phyloP scores from a whole-genome alignment of 345 rosid species.

The Boechera retrofracta region DNA sequence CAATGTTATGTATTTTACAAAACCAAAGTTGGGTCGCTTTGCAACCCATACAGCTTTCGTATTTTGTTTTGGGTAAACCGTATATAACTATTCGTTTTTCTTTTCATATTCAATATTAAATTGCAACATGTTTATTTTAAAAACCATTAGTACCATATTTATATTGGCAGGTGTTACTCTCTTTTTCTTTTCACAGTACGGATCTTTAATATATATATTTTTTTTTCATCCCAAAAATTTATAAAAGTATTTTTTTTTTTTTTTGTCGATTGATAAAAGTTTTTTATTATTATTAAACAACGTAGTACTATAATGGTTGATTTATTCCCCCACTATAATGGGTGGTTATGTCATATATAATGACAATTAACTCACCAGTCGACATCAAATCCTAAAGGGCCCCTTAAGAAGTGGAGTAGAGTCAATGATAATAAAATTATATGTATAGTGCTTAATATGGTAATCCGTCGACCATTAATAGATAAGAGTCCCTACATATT shows the following conservation, averaged over 20 bases:
- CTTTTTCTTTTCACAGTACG: slow-evolving; percentile 22
- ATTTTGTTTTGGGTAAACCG: neutral
- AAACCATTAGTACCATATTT: neutral
- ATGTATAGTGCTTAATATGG: slow-evolving; percentile 37
- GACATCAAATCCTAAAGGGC: slow-evolving; percentile 26
- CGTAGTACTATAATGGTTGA: slow-evolving; percentile 23
- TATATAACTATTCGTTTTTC: neutral
- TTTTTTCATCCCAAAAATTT: neutral
- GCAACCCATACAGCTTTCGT: slow-evolving; percentile 12
- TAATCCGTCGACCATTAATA: slow-evolving; percentile 33
- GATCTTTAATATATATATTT: neutral
- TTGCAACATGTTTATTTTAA: slow-evolving; percentile 16
- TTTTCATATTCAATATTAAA: slow-evolving; percentile 14
- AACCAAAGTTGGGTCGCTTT: slow-evolving; percentile 21
- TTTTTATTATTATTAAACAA: neutral
- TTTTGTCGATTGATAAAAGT: too few species aligned
- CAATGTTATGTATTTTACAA: neutral
- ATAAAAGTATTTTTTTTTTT: neutral
- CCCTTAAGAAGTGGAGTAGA: slow-evolving; percentile 26
- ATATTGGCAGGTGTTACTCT: slow-evolving; percentile 19
- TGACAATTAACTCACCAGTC: slow-evolving; percentile 21
- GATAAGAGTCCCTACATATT: slow-evolving; percentile 22
- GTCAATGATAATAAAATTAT: slow-evolving; percentile 36
- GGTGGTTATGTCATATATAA: slow-evolving; percentile 38
- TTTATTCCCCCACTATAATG: slow-evolving; percentile 8